Percentiles rank a stretch among this genome's conserved stretches.
Conservation (phyloP, 345 rosid genomes). For the Combretum micranthum region DNA sequence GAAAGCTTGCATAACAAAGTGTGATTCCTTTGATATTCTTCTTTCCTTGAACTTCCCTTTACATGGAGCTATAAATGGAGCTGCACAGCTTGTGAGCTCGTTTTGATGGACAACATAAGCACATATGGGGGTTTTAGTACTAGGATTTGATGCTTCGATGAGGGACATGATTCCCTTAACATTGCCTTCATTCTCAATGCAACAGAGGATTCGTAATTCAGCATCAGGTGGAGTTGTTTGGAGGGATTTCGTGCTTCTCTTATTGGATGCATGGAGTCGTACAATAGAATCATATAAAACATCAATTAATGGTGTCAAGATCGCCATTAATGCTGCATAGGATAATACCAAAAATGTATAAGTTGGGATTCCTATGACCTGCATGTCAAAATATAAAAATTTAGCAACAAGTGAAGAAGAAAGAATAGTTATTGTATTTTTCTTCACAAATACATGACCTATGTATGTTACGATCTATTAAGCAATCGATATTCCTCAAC, state of each 20-base stretch:
- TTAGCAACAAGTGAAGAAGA: too few species aligned
- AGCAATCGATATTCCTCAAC: too few species aligned
- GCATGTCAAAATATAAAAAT: neutral
- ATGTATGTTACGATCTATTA: too few species aligned
- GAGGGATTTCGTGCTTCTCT: constrained; percentile 1
- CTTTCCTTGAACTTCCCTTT: neutral
- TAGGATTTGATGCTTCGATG: constrained; percentile 21
- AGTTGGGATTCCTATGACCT: constrained; percentile 10
- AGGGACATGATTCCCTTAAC: constrained; percentile 21
- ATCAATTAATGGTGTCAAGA: constrained; percentile 8
- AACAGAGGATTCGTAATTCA: constrained; percentile 21
- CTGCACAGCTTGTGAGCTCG: constrained; percentile 18
- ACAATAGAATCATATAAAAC: constrained; percentile 6
- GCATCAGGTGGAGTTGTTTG: neutral
- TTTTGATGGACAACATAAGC: constrained; percentile 13
- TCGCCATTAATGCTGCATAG: constrained; percentile 15
- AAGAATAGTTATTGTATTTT: too few species aligned
- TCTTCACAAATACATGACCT: too few species aligned
- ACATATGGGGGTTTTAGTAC: constrained; percentile 2
- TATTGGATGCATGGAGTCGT: neutral
- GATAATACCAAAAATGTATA: constrained; percentile 12
- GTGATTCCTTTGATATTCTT: neutral
- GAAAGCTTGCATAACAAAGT: constrained; percentile 22
- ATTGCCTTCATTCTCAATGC: constrained; percentile 23
- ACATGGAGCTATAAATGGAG: constrained; percentile 18